These are phyloP conservation scores for Ophiognomonia clavigignenti-juglandacearum DNA, from an alignment of 2,329 filamentous ascomycete genomes.

Conservation along the genomic window DNA sequence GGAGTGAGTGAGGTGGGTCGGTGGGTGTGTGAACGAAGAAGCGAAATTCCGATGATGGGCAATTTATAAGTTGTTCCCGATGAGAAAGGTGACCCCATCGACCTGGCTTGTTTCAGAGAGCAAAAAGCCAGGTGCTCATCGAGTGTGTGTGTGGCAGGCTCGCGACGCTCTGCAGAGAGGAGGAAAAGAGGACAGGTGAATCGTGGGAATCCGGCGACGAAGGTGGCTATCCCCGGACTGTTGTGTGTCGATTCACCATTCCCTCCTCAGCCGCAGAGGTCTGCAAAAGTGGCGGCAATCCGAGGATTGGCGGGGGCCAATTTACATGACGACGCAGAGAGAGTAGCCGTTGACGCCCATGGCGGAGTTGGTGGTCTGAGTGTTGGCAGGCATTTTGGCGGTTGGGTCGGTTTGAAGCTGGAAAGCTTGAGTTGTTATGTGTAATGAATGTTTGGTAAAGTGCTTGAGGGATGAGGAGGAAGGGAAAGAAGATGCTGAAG, in stretches of 20 bases:
- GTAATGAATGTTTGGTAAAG: conserved; percentile 15
- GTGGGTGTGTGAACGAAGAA: neutral
- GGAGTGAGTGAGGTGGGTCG: no score
- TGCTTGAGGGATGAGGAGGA: conserved; percentile 19
- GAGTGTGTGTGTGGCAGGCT: neutral
- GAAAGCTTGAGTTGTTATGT: conserved; percentile 11
- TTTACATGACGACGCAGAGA: conserved; percentile 31
- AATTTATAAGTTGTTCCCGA: no score
- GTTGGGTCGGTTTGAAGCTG: conserved; percentile 7
- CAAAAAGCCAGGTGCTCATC: neutral
- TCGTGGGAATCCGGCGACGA: neutral
- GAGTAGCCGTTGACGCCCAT: conserved; percentile 21
- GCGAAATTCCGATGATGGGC: neutral
- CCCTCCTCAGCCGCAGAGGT: neutral
- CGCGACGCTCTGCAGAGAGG: neutral
- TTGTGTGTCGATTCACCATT: neutral
- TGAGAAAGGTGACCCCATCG: neutral
- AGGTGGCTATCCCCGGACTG: conserved; percentile 1
- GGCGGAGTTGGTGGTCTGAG: conserved; percentile 21
- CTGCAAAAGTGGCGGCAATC: conserved; percentile 9
- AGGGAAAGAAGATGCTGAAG: no score
- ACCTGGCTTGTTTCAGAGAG: neutral
- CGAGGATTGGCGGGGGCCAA: neutral
- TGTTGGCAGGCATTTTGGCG: conserved; percentile 29
- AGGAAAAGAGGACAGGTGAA: neutral